Evolutionary conservation across 2,329 filamentous ascomycete species (phyloP).

Genomic region (Phoma sp.): DNA sequence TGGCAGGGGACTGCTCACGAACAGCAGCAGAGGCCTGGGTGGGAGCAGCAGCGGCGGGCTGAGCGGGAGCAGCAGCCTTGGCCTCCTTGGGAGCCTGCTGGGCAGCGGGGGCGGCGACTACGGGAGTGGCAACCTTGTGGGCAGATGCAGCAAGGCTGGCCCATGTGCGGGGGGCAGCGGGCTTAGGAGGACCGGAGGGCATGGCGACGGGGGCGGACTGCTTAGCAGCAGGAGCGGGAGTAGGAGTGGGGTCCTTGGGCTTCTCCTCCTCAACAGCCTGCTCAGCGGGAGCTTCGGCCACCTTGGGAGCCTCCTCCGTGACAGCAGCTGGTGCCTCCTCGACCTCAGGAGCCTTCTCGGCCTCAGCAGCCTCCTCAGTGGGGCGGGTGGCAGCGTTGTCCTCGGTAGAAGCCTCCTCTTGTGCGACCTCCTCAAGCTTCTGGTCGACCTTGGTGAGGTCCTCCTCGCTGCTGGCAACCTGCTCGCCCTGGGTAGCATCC

Average conservation of each 20-base stretch:
- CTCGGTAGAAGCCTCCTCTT: conserved; percentile 42
- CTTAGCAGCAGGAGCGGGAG: conserved; percentile 61
- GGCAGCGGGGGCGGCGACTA: conserved; percentile 45
- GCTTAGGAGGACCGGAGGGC: conserved; percentile 65
- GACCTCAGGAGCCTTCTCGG: conserved; percentile 45
- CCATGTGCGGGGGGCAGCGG: conserved; percentile 71
- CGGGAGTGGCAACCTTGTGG: conserved; percentile 53
- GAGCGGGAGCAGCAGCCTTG: conserved; percentile 48
- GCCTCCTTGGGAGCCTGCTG: conserved; percentile 44
- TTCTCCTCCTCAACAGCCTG: conserved; percentile 59
- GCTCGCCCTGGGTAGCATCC: conserved; percentile 39
- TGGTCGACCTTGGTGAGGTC: conserved; percentile 66
- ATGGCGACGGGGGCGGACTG: conserved; percentile 62
- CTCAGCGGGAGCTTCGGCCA: conserved; percentile 40
- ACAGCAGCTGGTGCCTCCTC: conserved; percentile 51
- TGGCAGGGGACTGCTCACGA: conserved; percentile 46
- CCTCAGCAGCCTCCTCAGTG: conserved; percentile 46
- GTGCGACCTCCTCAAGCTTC: conserved; percentile 72
- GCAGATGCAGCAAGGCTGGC: conserved; percentile 71
- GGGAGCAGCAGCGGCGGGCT: conserved; percentile 30
- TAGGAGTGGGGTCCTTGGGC: conserved; percentile 69
- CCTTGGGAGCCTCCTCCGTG: conserved; percentile 48
- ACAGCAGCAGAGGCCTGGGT: conserved; percentile 43
- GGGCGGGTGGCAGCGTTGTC: conserved; percentile 44
- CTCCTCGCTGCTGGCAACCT: conserved; percentile 54